Conservation (phyloP, 2,329 filamentous ascomycete species). For the Penicillium sp. region DNA sequence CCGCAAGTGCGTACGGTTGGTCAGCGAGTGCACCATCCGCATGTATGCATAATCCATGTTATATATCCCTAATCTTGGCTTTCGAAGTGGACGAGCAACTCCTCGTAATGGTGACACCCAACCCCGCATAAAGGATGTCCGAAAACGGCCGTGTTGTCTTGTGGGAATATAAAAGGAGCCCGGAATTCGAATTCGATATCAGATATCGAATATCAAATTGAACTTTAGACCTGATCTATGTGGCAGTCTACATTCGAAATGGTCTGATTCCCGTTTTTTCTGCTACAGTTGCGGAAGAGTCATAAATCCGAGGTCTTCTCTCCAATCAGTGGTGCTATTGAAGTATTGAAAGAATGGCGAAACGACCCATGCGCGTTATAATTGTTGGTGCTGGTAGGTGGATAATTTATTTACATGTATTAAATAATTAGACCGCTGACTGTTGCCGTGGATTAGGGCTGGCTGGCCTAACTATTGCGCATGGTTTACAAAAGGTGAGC, state of each 20-base stretch:
- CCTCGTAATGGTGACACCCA: neutral
- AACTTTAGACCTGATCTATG: too few relatives aligned
- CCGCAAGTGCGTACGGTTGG: neutral
- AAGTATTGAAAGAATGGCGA: neutral
- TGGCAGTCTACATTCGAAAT: too few relatives aligned
- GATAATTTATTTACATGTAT: neutral
- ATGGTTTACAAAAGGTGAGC: constrained; percentile 9
- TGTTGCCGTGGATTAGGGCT: neutral
- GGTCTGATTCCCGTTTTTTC: too few relatives aligned
- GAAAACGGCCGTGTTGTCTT: neutral
- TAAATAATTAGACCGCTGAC: neutral
- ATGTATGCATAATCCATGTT: too few relatives aligned
- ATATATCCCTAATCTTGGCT: neutral
- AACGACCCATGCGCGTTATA: constrained; percentile 9
- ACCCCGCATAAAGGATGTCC: neutral
- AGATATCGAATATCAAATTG: too few relatives aligned
- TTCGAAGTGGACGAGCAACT: neutral
- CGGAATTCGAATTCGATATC: too few relatives aligned
- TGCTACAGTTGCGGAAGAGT: too few relatives aligned
- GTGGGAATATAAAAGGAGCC: neutral
- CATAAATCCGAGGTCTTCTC: neutral
- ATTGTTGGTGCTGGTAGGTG: constrained; percentile 7
- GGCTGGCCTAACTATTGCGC: constrained; percentile 4
- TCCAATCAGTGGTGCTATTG: neutral
- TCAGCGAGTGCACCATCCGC: neutral